phyloP scores from a whole-genome alignment of 2,329 filamentous ascomycete genomes.

The Colletotrichum neosansevieriae region DNA sequence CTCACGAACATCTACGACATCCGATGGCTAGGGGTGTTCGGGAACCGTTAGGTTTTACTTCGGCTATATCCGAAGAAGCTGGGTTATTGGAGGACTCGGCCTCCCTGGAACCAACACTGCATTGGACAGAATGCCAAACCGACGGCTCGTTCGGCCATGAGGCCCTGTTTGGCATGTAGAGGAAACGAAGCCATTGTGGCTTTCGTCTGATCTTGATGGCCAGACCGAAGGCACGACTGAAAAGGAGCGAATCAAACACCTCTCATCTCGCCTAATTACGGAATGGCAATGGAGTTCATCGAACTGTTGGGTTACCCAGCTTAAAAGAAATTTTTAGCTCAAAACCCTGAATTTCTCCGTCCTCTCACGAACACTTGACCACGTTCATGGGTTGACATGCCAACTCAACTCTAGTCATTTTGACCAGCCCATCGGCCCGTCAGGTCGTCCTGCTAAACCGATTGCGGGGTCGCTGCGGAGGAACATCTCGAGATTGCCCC shows the following conservation, averaged over 20 bases:
- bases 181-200: background rate
- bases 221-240: background rate
- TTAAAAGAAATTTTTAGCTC: slow-evolving; percentile 13
- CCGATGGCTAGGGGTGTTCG: no score
- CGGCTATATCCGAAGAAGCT: no score
- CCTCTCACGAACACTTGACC: background rate
- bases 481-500: slow-evolving; percentile 2
- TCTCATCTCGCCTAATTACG: background rate
- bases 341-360: background rate
- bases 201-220: slow-evolving; percentile 19
- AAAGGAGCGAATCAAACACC: background rate
- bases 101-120: background rate
- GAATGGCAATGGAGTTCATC: background rate
- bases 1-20: no score
- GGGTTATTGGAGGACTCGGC: no score
- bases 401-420: background rate
- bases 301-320: background rate
- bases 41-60: no score
- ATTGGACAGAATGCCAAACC: background rate
- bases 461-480: slow-evolving; percentile 17
- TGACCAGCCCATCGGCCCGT: background rate
- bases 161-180: background rate
- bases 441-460: background rate
- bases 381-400: slow-evolving; percentile 5
- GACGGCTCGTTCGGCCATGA: background rate